Conservation (phyloP, 2,329 filamentous ascomycete genomes). For the Didymella arachidicola region DNA sequence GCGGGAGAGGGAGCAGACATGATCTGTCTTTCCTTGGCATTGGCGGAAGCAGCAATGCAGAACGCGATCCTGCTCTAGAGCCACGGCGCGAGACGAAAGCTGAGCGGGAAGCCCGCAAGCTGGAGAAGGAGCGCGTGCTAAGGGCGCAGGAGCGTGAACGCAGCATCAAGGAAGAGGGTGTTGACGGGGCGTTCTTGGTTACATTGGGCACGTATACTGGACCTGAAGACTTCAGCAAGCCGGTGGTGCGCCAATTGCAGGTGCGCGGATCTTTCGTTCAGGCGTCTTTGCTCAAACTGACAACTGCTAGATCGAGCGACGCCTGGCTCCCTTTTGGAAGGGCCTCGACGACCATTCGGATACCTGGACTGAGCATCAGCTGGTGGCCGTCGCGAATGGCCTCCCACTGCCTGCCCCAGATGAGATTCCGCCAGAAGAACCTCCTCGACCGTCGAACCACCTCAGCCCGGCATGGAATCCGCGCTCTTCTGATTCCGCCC, state of each 20-base stretch:
- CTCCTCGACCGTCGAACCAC: slow-evolving; percentile 55
- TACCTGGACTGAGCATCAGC: slow-evolving; percentile 91
- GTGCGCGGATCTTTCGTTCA: slow-evolving; percentile 58
- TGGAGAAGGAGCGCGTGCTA: slow-evolving; percentile 79
- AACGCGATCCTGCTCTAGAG: slow-evolving; percentile 62
- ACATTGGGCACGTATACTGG: slow-evolving; percentile 94
- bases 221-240: slow-evolving; percentile 90
- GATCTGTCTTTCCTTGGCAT: slow-evolving; percentile 68
- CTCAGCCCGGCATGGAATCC: slow-evolving; percentile 52
- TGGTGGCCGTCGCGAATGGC: slow-evolving; percentile 88
- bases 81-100: slow-evolving; percentile 85
- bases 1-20: slow-evolving; percentile 62
- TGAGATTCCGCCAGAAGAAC: slow-evolving; percentile 76
- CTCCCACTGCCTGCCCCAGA: slow-evolving; percentile 85
- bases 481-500: slow-evolving; percentile 64
- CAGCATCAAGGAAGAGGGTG: slow-evolving; percentile 88
- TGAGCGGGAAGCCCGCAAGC: slow-evolving; percentile 84
- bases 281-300: slow-evolving; percentile 17
- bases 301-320: slow-evolving; percentile 80
- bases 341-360: slow-evolving; percentile 88
- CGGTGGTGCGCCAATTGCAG: slow-evolving; percentile 86
- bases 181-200: slow-evolving; percentile 93
- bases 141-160: slow-evolving; percentile 85
- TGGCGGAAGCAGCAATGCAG: slow-evolving; percentile 55
- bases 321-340: slow-evolving; percentile 93